Evolutionary conservation across 2,329 filamentous ascomycete genomes (phyloP), one percentile per base, ranked within the genome.

Genomic region (Alternaria consortialis): DNA sequence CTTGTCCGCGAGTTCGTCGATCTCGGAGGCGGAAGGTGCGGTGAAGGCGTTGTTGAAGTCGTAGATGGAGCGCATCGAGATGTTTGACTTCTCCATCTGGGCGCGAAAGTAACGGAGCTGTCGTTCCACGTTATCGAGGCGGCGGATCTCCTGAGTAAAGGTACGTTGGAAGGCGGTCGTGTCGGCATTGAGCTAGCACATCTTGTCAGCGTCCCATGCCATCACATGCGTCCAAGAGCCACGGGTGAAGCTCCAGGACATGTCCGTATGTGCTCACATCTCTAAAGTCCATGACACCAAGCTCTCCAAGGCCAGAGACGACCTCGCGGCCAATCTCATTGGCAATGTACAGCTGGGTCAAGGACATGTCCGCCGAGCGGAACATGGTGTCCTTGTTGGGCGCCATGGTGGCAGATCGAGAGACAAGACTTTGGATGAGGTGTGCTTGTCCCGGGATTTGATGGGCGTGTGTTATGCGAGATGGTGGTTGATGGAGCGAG

Each of bases 311-410:
- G 58, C 94, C 94, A 77, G 94, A 97, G 66, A 98, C 94, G 74
- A 97, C 94, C 84, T 99, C 96, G 78, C 95, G 90, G 73, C 95
- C 94, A 73, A 99, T 98, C 86, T 99, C 95, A 80, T 97, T 98
- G 77, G 95, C 93, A 76, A 99, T 96, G 83, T 98, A 99, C 77
- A 99, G 91, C 89, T 99, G 95, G 77, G 97, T 97, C 90, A 99
- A 91, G 87, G 93, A 97, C 95, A 99, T 99, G 82, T 97, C 92
- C 92, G 93, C 92, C 80, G 95, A 99, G 87, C 96, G 94, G 90
- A 99, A 98, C 85, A 97, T 92, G 82, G 94, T 97, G 84, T 98
- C 93, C 84, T 92, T 84, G 54, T 79, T 75, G 58, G 85, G 82
- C 81, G 84, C 87, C 88, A 90, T 90, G 79, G 65, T 79, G 79